Evolutionary conservation across 495 filamentous ascomycete genomes (phyloP).

Genomic region (Lichenothelia convexa): DNA sequence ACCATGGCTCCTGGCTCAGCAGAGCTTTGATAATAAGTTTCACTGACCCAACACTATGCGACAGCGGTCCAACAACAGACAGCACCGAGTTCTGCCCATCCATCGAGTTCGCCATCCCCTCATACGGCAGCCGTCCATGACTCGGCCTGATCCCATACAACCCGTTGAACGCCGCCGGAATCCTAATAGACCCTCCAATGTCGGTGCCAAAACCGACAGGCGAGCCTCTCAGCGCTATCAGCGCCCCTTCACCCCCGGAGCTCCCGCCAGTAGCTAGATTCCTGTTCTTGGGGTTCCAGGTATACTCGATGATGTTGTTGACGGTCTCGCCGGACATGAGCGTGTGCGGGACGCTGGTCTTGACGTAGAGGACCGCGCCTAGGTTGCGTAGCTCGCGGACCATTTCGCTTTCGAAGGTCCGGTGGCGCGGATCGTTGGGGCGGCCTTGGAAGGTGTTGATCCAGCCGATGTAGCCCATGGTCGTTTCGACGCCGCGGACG

Average conservation of each 20-base stretch:
- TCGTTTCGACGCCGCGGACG: conserved; percentile 43
- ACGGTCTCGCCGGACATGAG: conserved; percentile 43
- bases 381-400: conserved; percentile 29
- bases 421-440: conserved; percentile 15
- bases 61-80: conserved; percentile 40
- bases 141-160: conserved; percentile 27
- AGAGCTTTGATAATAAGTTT: conserved; percentile 35
- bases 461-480: conserved; percentile 36
- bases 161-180: conserved; percentile 31
- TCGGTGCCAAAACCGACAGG: conserved; percentile 24
- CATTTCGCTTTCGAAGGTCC: conserved; percentile 21
- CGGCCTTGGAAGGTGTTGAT: conserved; percentile 23
- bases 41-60: conserved; percentile 29
- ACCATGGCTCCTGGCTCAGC: conserved; percentile 40
- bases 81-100: conserved; percentile 40
- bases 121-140: conserved; percentile 28
- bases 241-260: conserved; percentile 23
- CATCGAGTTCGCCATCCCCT: conserved; percentile 35
- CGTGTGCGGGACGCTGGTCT: conserved; percentile 42
- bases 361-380: conserved; percentile 47
- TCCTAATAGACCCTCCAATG: conserved; percentile 30
- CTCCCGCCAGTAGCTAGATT: conserved; percentile 16
- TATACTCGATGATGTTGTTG: conserved; percentile 29
- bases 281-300: conserved; percentile 21
- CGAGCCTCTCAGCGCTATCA: conserved; percentile 18